Base-by-base conservation (phyloP, 768 basidiomycete genomes). In the Hypholoma sublateritium region DNA sequence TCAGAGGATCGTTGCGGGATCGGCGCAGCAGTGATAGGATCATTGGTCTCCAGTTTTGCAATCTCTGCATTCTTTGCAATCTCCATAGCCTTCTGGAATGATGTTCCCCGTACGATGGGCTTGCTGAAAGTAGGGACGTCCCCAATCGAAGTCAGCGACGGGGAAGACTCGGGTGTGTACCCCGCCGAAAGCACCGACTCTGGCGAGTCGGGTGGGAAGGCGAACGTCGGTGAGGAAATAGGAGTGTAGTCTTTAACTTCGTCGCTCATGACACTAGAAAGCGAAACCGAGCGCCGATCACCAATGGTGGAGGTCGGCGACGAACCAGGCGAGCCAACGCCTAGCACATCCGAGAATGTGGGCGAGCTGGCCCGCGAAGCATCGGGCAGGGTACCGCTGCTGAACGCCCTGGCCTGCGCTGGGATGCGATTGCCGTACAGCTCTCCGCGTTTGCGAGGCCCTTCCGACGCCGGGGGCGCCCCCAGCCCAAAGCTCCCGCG, bases 371-470 rank as follows among this genome's bases (percentile, higher is more conserved):
- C 62, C n/a, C 67, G 65, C 57, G 67, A 67, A 25, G 60, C 53
- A 17, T 47, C 46, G 19, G 68, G 60, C n/a, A 66, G 57, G n/a
- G 57, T 55, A 22, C 65, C 63, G 34, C 66, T 65, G 28, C 70
- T 72, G 42, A 66, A 68, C 16, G 63, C 59, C 57, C 77, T 71
- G 24, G 72, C 65, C 22, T 73, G 69, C 13, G 70, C 66, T n/a
- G 77, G 83, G 32, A 91, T 81, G 37, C 89, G 78, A 69, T 91
- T 91, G 19, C 87, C 90, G 65, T 90, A 89, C 34, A 90, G 72
- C 71, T 91, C 88, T 43, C 83, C 82, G 50, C 81, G 80, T 62
- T 79, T 81, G 66, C 75, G 80, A 41, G 75, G 66, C 12, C 72
- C 76, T 51, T 78, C 75, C 22, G 78, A 80, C 34, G 77, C 67